Percentiles rank a stretch among this genome's conserved stretches.
These are phyloP conservation scores for Alternaria atra DNA, from an alignment of 2,329 filamentous ascomycete genomes.

Conservation along the genomic window DNA sequence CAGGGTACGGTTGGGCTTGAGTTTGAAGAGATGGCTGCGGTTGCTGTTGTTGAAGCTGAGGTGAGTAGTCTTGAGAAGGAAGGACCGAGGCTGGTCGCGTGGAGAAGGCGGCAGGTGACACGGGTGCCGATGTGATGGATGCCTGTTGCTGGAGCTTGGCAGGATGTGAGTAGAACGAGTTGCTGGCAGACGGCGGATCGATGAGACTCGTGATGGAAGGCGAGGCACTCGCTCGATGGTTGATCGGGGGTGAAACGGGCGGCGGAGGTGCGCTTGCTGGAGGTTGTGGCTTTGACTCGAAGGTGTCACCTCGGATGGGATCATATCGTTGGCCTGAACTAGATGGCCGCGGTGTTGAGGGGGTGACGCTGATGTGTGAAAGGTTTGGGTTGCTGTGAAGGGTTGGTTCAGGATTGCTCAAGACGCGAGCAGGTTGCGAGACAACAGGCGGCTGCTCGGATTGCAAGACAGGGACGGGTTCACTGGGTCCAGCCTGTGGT, in stretches of 20 bases:
- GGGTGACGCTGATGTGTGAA: conserved; percentile 55
- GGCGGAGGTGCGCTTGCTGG: conserved; percentile 57
- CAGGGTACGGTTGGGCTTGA: conserved; percentile 11
- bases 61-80: conserved; percentile 38
- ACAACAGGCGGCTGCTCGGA: conserved; percentile 39
- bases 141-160: conserved; percentile 46
- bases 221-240: conserved; percentile 84
- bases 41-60: conserved; percentile 30
- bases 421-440: conserved; percentile 39
- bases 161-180: conserved; percentile 47
- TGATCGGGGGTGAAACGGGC: conserved; percentile 61
- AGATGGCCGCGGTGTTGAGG: conserved; percentile 61
- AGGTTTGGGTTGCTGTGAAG: conserved; percentile 50
- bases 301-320: conserved; percentile 75
- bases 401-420: conserved; percentile 52
- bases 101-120: conserved; percentile 48
- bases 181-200: conserved; percentile 67
- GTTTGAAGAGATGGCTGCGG: conserved; percentile 14
- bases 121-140: conserved; percentile 52
- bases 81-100: conserved; percentile 39
- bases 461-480: conserved; percentile 34
- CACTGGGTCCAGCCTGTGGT: conserved; percentile 43
- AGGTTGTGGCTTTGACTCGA: conserved; percentile 53
- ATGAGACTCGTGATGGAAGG: conserved; percentile 92
- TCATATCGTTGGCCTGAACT: conserved; percentile 87